Evolutionary conservation across 176 grass and related monocot species (phyloP), one percentile per base, ranked within the genome.

Genomic region (Phoenix roebelenii): DNA sequence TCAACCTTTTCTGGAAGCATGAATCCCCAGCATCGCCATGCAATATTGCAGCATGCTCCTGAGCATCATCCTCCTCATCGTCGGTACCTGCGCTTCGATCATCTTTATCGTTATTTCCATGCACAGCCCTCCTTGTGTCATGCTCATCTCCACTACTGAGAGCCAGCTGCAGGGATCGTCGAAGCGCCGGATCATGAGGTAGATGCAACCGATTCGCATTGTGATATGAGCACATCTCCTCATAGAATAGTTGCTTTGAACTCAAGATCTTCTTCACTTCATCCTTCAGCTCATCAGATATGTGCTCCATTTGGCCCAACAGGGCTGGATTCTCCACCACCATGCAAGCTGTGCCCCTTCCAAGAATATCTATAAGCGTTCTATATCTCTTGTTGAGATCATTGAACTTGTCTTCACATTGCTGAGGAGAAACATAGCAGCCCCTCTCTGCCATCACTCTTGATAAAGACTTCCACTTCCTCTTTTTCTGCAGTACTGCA

Each of bases 341-440:
- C 57, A 12, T 67, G 76, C 85, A 88, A 65, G 76, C 60, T 30
- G 80, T 88, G 53, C 85, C 79, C 48, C 72, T 77, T 16, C 85
- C 80, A 55, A 83, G 85, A 44, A 89, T 80, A 22, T 89, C 76
- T 3, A 71, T 80, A 51, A 89, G 85, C 63, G 76, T 72, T 67
- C 74, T 89, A 70, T 89, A 89, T 55, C 85, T 78, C 80, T 83
- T 89, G 62, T 89, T 89, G 3, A 89, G 85, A 61, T 89, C 85
- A 68, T 89, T 83, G 79, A 89, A 89, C 66, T 83, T 89, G 64
- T 80, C 85, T 32, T 89, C 85, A 26, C 85, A 83, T 60, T 89
- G 80, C 52, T 89, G 85, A 1, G 80, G 76, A 3, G 85, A 89
- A 19, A 89, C 85, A 59, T 62, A 67, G 60, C 76, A 89, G 22